Evolutionary conservation across 208 protist species (phyloP).

Genomic region (Crithidia thermophila): DNA sequence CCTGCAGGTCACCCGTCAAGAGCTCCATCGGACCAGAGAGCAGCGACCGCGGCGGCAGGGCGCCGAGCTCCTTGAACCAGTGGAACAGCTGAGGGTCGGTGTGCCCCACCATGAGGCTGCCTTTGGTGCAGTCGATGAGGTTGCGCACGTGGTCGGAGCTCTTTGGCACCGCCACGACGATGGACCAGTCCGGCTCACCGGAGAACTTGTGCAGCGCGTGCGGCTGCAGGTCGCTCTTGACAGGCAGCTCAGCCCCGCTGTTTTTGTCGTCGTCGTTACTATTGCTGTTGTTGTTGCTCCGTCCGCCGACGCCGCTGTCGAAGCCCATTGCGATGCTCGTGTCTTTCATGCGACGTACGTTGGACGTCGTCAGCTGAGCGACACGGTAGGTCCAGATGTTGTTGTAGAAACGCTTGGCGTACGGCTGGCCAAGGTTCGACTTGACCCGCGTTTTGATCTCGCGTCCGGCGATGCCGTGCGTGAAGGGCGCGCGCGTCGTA

Average conservation of each 20-base stretch:
- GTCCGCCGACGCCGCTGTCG: constrained; percentile 27
- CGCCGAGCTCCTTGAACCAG: constrained; percentile 89
- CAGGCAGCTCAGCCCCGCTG: constrained; percentile 37
- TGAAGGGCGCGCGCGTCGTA: constrained; percentile 22
- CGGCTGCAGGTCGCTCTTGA: constrained; percentile 84
- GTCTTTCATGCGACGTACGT: constrained; percentile 63
- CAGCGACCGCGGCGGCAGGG: constrained; percentile 74
- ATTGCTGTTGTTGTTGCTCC: constrained; percentile 6
- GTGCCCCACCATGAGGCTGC: constrained; percentile 84
- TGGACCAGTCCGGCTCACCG: constrained; percentile 66
- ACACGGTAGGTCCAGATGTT: constrained; percentile 80
- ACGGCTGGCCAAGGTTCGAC: constrained; percentile 71
- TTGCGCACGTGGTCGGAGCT: constrained; percentile 82
- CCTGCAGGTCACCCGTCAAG: constrained; percentile 67
- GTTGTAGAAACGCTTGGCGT: constrained; percentile 72
- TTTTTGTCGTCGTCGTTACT: constrained; percentile 6
- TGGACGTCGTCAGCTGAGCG: constrained; percentile 85
- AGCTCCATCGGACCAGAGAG: constrained; percentile 75
- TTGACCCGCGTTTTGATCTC: constrained; percentile 75
- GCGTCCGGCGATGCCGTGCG: constrained; percentile 48
- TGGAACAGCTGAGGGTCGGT: constrained; percentile 91
- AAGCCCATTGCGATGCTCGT: constrained; percentile 52
- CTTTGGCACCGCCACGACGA: constrained; percentile 75
- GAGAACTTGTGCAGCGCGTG: constrained; percentile 80
- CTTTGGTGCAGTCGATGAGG: constrained; percentile 59